Percentiles rank a stretch among this genome's conserved stretches.
phyloP scores from a whole-genome alignment of 1,284 basidiomycete genomes.

The Ustilago curta region DNA sequence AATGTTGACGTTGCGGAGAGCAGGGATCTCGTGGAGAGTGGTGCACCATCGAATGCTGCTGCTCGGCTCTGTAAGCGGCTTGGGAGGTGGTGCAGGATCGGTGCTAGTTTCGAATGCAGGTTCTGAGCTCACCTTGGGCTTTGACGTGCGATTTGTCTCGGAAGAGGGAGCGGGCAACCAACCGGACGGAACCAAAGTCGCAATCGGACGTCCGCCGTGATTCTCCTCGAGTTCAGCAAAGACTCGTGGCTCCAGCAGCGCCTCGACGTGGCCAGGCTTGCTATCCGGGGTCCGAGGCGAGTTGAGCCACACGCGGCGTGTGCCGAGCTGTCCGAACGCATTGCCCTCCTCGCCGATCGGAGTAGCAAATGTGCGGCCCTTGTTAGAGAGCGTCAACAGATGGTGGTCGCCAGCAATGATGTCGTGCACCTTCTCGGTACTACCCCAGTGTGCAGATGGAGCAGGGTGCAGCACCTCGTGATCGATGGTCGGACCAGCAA shows the following conservation, averaged over 20 bases:
- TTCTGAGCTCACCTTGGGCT: constrained; percentile 20
- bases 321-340: constrained; percentile 84
- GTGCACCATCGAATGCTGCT: constrained; percentile 77
- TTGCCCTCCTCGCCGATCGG: constrained; percentile 85
- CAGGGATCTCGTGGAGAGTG: constrained; percentile 82
- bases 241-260: constrained; percentile 56
- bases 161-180: constrained; percentile 67
- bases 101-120: constrained; percentile 47
- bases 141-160: constrained; percentile 26
- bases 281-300: constrained; percentile 72
- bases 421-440: constrained; percentile 54
- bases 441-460: constrained; percentile 36
- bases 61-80: constrained; percentile 68
- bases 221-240: constrained; percentile 60
- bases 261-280: constrained; percentile 71
- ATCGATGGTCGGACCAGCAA: constrained; percentile 49
- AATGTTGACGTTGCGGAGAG: constrained; percentile 76
- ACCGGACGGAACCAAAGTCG: constrained; percentile 58
- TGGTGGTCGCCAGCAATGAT: constrained; percentile 77
- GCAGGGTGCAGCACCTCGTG: constrained; percentile 49
- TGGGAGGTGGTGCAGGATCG: constrained; percentile 36
- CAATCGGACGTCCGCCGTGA: constrained; percentile 67
- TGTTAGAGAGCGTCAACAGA: constrained; percentile 83
- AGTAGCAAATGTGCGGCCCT: constrained; percentile 83
- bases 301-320: constrained; percentile 69